Conservation (phyloP, 2,329 filamentous ascomycete genomes). For the Penicillium sp. region DNA sequence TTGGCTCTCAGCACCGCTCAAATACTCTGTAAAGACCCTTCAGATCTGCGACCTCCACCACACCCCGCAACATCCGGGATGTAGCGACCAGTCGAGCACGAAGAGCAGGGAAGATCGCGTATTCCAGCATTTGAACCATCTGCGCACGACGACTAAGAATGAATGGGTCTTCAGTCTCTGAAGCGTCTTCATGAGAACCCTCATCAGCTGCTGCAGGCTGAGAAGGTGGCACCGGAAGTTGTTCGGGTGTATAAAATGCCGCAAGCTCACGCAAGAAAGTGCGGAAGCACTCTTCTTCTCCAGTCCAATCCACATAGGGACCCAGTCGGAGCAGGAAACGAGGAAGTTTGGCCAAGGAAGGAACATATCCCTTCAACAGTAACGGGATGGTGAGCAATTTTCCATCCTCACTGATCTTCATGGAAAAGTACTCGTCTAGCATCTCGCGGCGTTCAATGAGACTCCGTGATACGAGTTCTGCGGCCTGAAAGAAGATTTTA, state of each 20-base stretch:
- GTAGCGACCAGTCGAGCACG: conserved; percentile 82
- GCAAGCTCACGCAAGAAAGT: conserved; percentile 84
- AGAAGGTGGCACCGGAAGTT: conserved; percentile 58
- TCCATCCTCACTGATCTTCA: conserved; percentile 77
- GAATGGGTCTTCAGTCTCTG: conserved; percentile 40
- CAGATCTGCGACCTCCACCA: conserved; percentile 85
- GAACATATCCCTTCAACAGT: conserved; percentile 84
- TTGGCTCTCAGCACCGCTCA: conserved; percentile 71
- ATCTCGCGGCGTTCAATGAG: conserved; percentile 78
- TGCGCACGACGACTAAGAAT: conserved; percentile 60
- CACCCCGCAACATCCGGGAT: conserved; percentile 69
- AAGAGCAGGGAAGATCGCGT: conserved; percentile 87
- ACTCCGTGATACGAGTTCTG: conserved; percentile 64
- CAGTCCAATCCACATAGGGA: conserved; percentile 81
- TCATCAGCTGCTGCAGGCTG: neutral
- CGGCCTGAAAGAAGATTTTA: conserved; percentile 64
- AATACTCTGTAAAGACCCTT: conserved; percentile 94
- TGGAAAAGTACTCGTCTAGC: conserved; percentile 87
- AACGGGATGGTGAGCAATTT: conserved; percentile 78
- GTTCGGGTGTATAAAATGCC: conserved; percentile 85
- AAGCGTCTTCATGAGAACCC: neutral
- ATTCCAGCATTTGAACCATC: conserved; percentile 74
- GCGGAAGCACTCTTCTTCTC: conserved; percentile 83
- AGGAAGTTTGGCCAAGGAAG: conserved; percentile 81
- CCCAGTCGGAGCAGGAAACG: conserved; percentile 85